Percentiles rank a stretch among this genome's conserved stretches.
Evolutionary conservation across 305 asterid species (phyloP).

Genomic region (Fraxinus angustifolia): DNA sequence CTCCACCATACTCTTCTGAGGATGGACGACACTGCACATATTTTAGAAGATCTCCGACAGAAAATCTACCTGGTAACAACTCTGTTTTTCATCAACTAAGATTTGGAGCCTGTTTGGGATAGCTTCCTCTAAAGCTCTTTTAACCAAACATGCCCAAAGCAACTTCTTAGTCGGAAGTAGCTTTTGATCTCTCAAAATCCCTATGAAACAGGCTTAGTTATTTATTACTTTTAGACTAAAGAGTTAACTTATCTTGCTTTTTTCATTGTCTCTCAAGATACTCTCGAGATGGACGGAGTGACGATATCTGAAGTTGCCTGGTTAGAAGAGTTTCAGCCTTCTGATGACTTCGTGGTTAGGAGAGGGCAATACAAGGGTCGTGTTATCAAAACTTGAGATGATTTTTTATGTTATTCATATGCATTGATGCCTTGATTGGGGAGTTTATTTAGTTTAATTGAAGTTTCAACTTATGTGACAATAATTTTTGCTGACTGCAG

Average conservation of each 20-base stretch:
- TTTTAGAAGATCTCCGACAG: conserved; percentile 57
- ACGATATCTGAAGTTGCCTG: conserved; percentile 61
- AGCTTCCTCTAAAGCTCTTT: not conserved
- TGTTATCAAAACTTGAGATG: conserved; percentile 51
- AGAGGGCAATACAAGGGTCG: conserved; percentile 91
- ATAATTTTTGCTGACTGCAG: conserved; percentile 31
- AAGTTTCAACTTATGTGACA: conserved; percentile 24
- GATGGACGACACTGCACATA: conserved; percentile 91
- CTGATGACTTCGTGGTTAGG: conserved; percentile 82
- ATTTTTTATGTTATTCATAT: conserved; percentile 28
- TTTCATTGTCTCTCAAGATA: conserved; percentile 35
- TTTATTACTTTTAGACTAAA: not conserved
- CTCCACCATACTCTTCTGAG: conserved; percentile 88
- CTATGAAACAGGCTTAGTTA: not conserved
- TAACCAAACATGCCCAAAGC: not conserved
- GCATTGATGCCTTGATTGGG: conserved; percentile 29
- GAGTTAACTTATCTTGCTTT: not conserved
- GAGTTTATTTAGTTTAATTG: conserved; percentile 25
- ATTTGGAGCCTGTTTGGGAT: not conserved
- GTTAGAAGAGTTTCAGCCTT: conserved; percentile 88
- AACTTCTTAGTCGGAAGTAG: not conserved
- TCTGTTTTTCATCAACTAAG: not conserved
- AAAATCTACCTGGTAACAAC: conserved; percentile 70
- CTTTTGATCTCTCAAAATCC: not conserved
- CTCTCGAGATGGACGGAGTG: conserved; percentile 70